Evolutionary conservation across 768 basidiomycete genomes (phyloP), one percentile per base, ranked within the genome.

Genomic region (Panaeolus papilionaceus): DNA sequence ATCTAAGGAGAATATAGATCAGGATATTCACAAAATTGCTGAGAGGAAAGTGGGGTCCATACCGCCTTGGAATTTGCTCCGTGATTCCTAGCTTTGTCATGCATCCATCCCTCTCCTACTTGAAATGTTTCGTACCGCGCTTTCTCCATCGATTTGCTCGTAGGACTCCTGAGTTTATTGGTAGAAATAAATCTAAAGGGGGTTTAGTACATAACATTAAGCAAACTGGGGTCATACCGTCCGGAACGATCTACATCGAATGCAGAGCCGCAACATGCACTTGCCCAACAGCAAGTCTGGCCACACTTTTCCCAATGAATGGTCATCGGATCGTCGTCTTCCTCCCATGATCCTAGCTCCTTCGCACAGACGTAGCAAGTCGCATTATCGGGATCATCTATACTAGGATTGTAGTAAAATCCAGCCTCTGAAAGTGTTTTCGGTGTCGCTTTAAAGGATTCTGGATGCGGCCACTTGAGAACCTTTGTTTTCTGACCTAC

Each of bases 331-430:
- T 96, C 93, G 72, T 99, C 96, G 0, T 87, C 81, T 54, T 82
- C 83, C 61, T 92, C 92, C 96, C 96, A 99, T 20, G 91, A 93
- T 64, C 88, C 87, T 9, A 98, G 83, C 68, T 91, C 84, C 72
- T 96, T 93, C 54, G 83, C 84, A 80, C 96, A 99, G 70, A 91
- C 80, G 76, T 91, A 98, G 77, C 96, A 99, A 4, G 86, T 83
- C 23, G 92, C 95, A 71, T 87, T 90, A 78, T 96, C 94, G 16
- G 81, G 82, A 68, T 91, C 89, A 26, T 88, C 86, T 67, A 81
- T 80, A 70, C 85, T 87, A 0, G 94, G 94, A 69, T 83, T 83
- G 79, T 85, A 96, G 83, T 88, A 96, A 80, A 97, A 98, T 9
- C 96, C 96, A 2, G 96, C 96, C 70, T 92, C 89, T 1, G 96